Evolutionary conservation across 2,329 filamentous ascomycete species (phyloP).

Genomic region (Colletotrichum agaves): DNA sequence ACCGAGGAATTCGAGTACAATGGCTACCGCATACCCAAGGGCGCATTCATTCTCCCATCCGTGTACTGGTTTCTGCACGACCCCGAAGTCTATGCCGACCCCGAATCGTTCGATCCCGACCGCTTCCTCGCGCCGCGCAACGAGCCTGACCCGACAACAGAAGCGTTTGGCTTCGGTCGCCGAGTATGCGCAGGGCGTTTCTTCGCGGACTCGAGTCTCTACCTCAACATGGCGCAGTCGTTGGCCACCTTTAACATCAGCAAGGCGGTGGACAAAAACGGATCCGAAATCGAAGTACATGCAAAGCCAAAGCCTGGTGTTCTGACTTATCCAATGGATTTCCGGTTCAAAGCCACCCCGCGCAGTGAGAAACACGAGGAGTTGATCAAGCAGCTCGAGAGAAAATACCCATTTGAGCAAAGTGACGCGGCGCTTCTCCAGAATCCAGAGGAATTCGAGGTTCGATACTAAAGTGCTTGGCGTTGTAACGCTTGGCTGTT

Average conservation of each 20-base stretch:
- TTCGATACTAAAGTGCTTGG: background rate
- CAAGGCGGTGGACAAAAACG: conserved; percentile 48
- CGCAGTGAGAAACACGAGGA: conserved; percentile 20
- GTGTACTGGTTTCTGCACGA: conserved; percentile 66
- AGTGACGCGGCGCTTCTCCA: conserved; percentile 15
- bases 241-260: conserved; percentile 54
- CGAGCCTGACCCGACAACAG: conserved; percentile 43
- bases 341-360: conserved; percentile 21
- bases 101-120: conserved; percentile 47
- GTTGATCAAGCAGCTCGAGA: conserved; percentile 19
- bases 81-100: conserved; percentile 68
- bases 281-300: conserved; percentile 28
- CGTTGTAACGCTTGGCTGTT: no score
- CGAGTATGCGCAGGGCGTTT: conserved; percentile 48
- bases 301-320: conserved; percentile 31
- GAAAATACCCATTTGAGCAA: conserved; percentile 15
- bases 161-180: conserved; percentile 50
- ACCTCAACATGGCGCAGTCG: conserved; percentile 46
- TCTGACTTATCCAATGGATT: conserved; percentile 22
- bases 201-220: conserved; percentile 47
- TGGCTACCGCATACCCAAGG: conserved; percentile 29
- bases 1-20: conserved; percentile 37
- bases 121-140: conserved; percentile 46
- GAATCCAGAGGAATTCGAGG: background rate
- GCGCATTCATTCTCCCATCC: conserved; percentile 39